These are phyloP conservation scores for Gymnopilus junonius DNA, from an alignment of 768 basidiomycete genomes.

Conservation along the genomic window DNA sequence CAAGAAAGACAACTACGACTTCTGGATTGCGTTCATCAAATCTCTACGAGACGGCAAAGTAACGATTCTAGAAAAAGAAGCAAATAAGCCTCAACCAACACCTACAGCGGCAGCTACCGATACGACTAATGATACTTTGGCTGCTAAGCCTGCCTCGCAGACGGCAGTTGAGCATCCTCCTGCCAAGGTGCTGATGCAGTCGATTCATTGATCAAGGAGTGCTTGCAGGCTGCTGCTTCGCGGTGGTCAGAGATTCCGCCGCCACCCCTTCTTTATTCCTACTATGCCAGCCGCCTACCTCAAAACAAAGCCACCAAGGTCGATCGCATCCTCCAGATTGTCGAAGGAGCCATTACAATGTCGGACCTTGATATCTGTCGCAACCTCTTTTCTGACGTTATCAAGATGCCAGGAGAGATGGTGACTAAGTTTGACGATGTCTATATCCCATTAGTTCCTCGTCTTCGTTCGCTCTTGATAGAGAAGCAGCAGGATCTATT, in stretches of 20 bases:
- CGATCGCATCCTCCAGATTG: constrained; percentile 27
- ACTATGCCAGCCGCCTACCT: background rate
- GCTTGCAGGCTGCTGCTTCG: constrained; percentile 17
- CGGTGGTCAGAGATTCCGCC: constrained; percentile 23
- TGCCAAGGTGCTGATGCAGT: background rate
- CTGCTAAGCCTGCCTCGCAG: background rate
- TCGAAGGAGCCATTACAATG: constrained; percentile 29
- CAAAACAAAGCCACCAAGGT: constrained; percentile 22
- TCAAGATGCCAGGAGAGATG: constrained; percentile 17
- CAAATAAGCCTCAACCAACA: constrained; percentile 1
- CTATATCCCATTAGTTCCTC: constrained; percentile 30
- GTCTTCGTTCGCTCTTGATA: constrained; percentile 24
- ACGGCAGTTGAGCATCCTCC: background rate
- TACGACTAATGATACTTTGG: background rate
- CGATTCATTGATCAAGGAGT: constrained; percentile 20
- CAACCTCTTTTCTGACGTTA: constrained; percentile 25
- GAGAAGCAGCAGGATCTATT: constrained; percentile 20
- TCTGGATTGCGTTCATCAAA: constrained; percentile 29
- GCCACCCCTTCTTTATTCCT: background rate
- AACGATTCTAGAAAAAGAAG: constrained; percentile 14
- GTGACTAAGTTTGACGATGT: constrained; percentile 27
- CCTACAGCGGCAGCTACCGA: background rate
- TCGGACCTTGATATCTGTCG: constrained; percentile 24
- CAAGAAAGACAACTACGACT: constrained; percentile 21
- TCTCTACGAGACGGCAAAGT: constrained; percentile 22